phyloP scores from a whole-genome alignment of 192 early-diverging fungal species.

The Radiomyces spectabilis region DNA sequence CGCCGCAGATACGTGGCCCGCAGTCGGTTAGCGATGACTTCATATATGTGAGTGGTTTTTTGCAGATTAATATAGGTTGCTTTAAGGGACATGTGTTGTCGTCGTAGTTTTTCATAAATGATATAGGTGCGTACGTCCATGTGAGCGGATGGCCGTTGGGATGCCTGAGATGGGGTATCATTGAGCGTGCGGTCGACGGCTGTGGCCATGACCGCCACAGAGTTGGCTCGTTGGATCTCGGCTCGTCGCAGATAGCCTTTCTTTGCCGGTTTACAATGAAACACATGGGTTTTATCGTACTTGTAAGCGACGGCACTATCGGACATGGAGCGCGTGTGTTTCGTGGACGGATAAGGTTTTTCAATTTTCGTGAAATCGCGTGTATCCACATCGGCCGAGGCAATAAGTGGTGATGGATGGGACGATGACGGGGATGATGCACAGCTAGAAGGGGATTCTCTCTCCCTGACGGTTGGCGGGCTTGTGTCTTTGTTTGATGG shows the following conservation, averaged over 20 bases:
- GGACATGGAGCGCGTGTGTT: not conserved
- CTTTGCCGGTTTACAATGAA: too few relatives aligned
- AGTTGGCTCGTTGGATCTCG: too few relatives aligned
- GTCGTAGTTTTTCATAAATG: slow-evolving; percentile 24
- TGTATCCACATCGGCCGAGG: too few relatives aligned
- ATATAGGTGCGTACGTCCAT: slow-evolving; percentile 32
- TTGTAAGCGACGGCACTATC: not conserved
- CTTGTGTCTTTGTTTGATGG: too few relatives aligned
- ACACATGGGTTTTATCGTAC: not conserved
- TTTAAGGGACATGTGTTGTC: slow-evolving; percentile 15
- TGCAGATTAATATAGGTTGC: not conserved
- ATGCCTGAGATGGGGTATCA: not conserved
- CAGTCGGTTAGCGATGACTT: not conserved
- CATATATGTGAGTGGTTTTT: slow-evolving; percentile 2
- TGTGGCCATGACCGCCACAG: too few relatives aligned
- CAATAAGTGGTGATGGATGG: slow-evolving; percentile 1
- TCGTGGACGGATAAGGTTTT: too few relatives aligned
- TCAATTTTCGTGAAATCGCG: too few relatives aligned
- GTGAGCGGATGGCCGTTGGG: not conserved
- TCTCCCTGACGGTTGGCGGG: too few relatives aligned
- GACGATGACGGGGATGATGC: too few relatives aligned
- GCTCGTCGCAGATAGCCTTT: not conserved
- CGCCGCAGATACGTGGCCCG: not conserved
- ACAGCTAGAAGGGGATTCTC: too few relatives aligned
- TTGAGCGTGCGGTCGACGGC: too few relatives aligned